Base-by-base conservation (phyloP, 306 rosid genomes). In the Cicer bijugum region DNA sequence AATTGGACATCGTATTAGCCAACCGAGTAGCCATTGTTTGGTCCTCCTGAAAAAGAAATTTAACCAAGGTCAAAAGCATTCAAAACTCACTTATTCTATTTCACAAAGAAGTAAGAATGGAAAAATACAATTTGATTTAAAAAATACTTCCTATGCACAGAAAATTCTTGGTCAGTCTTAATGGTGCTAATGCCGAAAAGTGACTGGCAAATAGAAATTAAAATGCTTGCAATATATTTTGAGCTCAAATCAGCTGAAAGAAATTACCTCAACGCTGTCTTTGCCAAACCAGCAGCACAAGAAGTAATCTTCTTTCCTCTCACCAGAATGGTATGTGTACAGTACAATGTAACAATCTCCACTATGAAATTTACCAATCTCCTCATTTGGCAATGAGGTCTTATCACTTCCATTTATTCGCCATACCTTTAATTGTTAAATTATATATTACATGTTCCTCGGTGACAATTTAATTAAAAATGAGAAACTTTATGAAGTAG, bases 281-380 rank as follows among this genome's bases (percentile, higher is more conserved):
- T 90, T 94, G 76, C 99, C 99, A 65, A 84, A 91, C 99, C 97
- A 94, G 87, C 88, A 90, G 86, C 96, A 94, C 88, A 91, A 85
- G 70, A 83, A 84, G 86, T 87, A 94, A 71, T 94, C 99, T 80
- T 94, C 99, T 81, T 94, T 94, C 82, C 97, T 88, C 79, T 94
- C 99, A 60, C 96, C 96, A 5, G 93, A 83, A 81, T 94, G 97
- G 84, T 87, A 90, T 47, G 93, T 88, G 76, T 91, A 91, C 74
- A 89, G 83, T 72, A 90, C 77, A 76, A 90, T 87, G 82, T 88
- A 94, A 85, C 99, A 88, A 81, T 94, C 97, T 73, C 97, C 97
- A 35, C 92, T 72, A 61, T 88, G 89, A 82, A 94, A 94, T 81
- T 87, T 90, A 55, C 99, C 99, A 75, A 90, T 81, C 65, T 91